Evolutionary conservation across 352 stramenopile species (phyloP), one percentile per base, ranked within the genome.

Genomic region (Phytophthora vignae): DNA sequence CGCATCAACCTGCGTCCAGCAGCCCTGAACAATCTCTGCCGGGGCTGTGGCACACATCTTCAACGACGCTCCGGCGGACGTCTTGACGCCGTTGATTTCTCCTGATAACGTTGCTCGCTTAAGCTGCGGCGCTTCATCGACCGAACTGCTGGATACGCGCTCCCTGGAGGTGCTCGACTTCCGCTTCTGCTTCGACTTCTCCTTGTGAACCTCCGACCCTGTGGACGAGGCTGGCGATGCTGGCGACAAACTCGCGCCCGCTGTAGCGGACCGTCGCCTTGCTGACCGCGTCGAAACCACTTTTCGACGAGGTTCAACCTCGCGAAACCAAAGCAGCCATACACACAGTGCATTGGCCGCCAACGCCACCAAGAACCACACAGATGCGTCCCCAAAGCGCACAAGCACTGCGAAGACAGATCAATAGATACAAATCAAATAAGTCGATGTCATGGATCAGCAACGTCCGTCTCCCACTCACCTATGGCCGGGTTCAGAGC

Each of bases 1-100:
- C 4, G 83, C 86, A 25, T 79, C 75, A 17, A 95, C 79, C 27
- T 91, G 82, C 4, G 83, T 76, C 88, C 88, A 95, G 63, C 79
- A 91, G 0, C 83, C 84, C 33, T 61, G 27, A 11, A 83, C 69
- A 21, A 70, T 81, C 27, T 81, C 76, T 1, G 65, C 64, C 19
- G 77, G 67, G 3, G 74, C 66, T 19, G 83, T 62, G 14, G 74
- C 60, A 56, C 84, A 92, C 72, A 84, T 77, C 50, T 76, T 82
- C 21, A 92, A 69, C 1, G 87, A 95, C 4, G 78, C 71, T 2
- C 85, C 87, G 12, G 87, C 87, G 8, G 77, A 75, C 22, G 63
- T 81, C 57, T 79, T 88, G 19, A 74, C 61, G 9, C 81, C 81
- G 46, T 82, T 72, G 17, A 82, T 71, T 63, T 74, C 56, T 44